Base-by-base conservation (phyloP, 257 asterid species). In the Asclepias syriaca region DNA sequence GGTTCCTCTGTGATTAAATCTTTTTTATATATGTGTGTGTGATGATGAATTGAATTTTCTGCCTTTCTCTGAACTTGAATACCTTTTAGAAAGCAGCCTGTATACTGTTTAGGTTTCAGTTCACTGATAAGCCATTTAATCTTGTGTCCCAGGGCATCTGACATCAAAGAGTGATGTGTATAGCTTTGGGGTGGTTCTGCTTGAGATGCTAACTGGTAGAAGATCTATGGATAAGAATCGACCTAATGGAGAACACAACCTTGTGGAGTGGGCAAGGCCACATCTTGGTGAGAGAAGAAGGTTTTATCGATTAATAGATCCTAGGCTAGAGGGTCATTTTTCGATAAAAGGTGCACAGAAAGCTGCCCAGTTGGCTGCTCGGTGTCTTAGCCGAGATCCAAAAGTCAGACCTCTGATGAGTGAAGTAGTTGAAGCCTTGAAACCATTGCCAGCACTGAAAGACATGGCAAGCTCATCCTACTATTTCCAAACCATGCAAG, bases 191-290 rank as follows among this genome's bases (percentile, higher is more conserved):
- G 98, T 94, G 16, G 97, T 94, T 76, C 88, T 94, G 45, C 96
- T 94, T 19, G 98, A 92, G 75, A 84, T 94, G 97, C 81, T 94
- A 58, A 90, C 97, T 1, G 99, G 98, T 50, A 81, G 98, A 79
- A 85, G 98, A 85, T 90, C 99, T 57, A 88, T 95, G 98, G 98
- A 95, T 87, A 95, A 94, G 78, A 87, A 85, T 66, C 93, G 97
- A 4, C 97, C 97, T 7, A 85, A 87, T 10, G 99, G 95, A 32
- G 99, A 94, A 55, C 99, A 92, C 37, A 94, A 94, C 84, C 97
- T 94, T 1, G 97, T 94, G 54, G 97, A 89, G 77, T 94, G 97
- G 97, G 97, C 99, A 27, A 73, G 99, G 75, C 97, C 97, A 19
- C 92, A 88, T 79, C 88, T 94, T n/a, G 80, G 85, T 4, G 97